phyloP scores from a whole-genome alignment of 2,329 filamentous ascomycete species.

The Calonectria fujianensis region DNA sequence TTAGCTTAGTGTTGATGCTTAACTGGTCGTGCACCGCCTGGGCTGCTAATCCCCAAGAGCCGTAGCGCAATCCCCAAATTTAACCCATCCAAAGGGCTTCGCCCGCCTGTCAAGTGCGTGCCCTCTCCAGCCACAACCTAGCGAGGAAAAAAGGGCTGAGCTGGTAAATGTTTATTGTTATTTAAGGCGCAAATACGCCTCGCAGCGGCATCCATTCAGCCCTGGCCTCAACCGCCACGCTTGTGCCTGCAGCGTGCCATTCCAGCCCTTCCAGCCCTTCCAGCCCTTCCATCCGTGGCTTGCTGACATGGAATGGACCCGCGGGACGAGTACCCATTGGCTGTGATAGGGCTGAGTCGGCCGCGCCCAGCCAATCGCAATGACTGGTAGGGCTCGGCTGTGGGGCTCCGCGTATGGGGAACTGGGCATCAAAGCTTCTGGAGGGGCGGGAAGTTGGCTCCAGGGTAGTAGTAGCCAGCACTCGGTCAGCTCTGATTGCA shows the following conservation, averaged over 20 bases:
- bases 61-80: not conserved
- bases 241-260: not conserved
- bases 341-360: not conserved
- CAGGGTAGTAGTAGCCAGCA: not conserved
- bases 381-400: not conserved
- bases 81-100: not conserved
- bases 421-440: not conserved
- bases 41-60: not conserved
- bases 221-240: not conserved
- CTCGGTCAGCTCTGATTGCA: not conserved
- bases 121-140: not conserved
- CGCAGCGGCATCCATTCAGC: not conserved
- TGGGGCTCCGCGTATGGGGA: not conserved
- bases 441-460: not conserved
- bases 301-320: not conserved
- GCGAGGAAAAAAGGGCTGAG: not conserved
- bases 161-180: not conserved
- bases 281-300: not conserved
- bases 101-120: not conserved
- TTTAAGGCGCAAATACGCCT: not conserved
- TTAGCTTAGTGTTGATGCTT: slow-evolving; percentile 8
- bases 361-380: not conserved
- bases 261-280: not conserved
- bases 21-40: slow-evolving; percentile 5
- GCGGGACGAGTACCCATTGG: not conserved